phyloP scores from a whole-genome alignment of 768 basidiomycete genomes.

The Thelephora aurantiotincta region DNA sequence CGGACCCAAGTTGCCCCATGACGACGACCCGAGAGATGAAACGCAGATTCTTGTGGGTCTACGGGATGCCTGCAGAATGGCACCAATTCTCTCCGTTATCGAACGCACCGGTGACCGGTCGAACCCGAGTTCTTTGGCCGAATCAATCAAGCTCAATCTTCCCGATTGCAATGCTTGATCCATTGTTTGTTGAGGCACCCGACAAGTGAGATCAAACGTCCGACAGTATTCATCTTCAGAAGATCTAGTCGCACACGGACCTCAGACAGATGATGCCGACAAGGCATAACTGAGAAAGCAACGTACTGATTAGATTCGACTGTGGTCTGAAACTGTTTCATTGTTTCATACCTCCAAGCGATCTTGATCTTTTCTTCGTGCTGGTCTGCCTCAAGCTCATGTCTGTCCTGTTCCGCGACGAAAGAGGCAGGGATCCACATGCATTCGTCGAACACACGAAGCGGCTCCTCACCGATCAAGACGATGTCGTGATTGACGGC shows the following conservation, averaged over 20 bases:
- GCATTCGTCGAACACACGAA: conserved; percentile 48
- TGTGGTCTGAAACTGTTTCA: conserved; percentile 88
- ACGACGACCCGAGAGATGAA: conserved; percentile 42
- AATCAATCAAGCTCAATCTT: conserved; percentile 22
- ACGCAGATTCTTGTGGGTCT: conserved; percentile 44
- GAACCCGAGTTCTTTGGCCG: neutral
- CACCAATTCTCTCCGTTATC: neutral
- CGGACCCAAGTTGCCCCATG: conserved; percentile 51
- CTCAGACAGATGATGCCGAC: conserved; percentile 5
- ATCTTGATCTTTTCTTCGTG: conserved; percentile 68
- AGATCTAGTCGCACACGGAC: conserved; percentile 21
- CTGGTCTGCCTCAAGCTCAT: conserved; percentile 20
- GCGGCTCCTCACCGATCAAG: conserved; percentile 46
- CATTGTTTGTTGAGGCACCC: conserved; percentile 37
- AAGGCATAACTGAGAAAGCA: conserved; percentile 12
- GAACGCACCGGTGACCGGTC: too few species aligned
- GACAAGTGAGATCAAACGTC: conserved; percentile 58
- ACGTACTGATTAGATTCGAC: conserved; percentile 39
- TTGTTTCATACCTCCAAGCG: conserved; percentile 92
- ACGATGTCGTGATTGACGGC: conserved; percentile 53
- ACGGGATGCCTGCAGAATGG: conserved; percentile 8
- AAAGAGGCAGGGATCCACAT: conserved; percentile 54
- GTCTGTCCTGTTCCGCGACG: conserved; percentile 25
- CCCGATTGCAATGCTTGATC: conserved; percentile 26
- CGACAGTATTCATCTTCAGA: conserved; percentile 45